phyloP scores from a whole-genome alignment of 164 flowering plant genomes.

The Magnolia changhungtana region DNA sequence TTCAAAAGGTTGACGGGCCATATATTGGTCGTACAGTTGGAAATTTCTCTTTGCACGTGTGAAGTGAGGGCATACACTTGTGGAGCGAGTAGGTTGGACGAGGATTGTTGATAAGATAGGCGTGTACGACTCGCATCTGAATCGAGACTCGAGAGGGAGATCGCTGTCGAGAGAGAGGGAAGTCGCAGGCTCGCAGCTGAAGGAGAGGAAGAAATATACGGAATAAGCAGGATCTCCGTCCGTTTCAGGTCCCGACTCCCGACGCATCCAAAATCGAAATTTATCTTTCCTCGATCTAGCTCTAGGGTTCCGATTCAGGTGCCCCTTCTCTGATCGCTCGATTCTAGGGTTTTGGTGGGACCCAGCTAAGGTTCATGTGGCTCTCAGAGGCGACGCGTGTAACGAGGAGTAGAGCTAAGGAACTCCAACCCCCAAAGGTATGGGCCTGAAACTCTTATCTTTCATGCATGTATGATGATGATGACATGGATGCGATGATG shows the following conservation, averaged over 20 bases:
- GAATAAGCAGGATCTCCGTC: background rate
- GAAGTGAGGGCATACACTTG: background rate
- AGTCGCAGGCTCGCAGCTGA: background rate
- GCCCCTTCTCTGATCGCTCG: background rate
- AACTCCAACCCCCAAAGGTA: background rate
- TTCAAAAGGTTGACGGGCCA: too few species aligned
- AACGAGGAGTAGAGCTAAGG: background rate
- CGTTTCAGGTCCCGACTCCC: background rate
- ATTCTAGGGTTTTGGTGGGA: background rate
- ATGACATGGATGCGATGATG: background rate
- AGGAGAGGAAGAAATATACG: background rate
- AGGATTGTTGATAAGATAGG: background rate
- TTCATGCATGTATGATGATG: background rate
- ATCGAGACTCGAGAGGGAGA: background rate
- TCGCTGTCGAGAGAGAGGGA: background rate
- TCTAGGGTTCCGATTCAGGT: background rate
- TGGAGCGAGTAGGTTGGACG: background rate
- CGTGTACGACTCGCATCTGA: background rate
- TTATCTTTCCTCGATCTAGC: background rate
- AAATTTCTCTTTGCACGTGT: too few species aligned
- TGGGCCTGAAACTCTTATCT: background rate
- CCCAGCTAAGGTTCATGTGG: background rate
- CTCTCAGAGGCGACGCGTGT: background rate
- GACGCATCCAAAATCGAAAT: background rate
- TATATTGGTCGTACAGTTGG: too few species aligned